Evolutionary conservation across 2,329 filamentous ascomycete genomes (phyloP), one percentile per base, ranked within the genome.

Genomic region (Curvularia lunata): DNA sequence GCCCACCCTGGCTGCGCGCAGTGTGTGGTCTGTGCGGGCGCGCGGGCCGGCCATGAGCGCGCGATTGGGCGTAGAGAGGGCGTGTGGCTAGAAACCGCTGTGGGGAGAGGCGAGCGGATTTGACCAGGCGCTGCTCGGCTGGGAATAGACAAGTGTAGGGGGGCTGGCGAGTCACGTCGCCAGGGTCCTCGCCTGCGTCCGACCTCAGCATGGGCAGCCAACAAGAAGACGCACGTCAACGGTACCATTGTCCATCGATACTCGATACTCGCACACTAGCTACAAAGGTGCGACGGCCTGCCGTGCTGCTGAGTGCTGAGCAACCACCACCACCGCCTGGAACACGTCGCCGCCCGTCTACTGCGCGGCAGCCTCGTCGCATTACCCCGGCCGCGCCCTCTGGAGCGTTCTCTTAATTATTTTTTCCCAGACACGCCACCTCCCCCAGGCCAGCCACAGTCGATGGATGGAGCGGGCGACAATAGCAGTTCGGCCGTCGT

Each of bases 381-480:
- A 43, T n/a, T 37, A n/a, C 32, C 32, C 32, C 32, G 13, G 13
- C 16, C 13, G 3, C 13, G 13, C 13, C 52, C 47, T 62, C 32
- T 13, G 32, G 13, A 13, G 6, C 5, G 10, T 16, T 52, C 45
- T 62, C 37, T 54, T 50, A 32, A 62, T 13, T 6, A 9, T 62
- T 60, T 55, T 58, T 49, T 48, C 59, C 47, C 58, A 56, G 48
- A 62, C 64, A 61, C 67, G 64, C 68, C 64, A 59, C 60, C 60
- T 51, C 58, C 61, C 63, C 27, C 62, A 65, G 58, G 59, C 57
- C 63, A 28, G 47, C 47, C 47, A 37, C 43, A 30, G 58, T 64
- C 69, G 67, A 77, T 78, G 75, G 72, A 78, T 78, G 32, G 32
- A n/a, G 32, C 27, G 10, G 66, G 73, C 64, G 67, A 71, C 62